A percentile compares a stretch with the other conserved stretches of the same genome.
Evolutionary conservation across 148 eudicot species (phyloP).

Genomic region (Oxyria digyna): DNA sequence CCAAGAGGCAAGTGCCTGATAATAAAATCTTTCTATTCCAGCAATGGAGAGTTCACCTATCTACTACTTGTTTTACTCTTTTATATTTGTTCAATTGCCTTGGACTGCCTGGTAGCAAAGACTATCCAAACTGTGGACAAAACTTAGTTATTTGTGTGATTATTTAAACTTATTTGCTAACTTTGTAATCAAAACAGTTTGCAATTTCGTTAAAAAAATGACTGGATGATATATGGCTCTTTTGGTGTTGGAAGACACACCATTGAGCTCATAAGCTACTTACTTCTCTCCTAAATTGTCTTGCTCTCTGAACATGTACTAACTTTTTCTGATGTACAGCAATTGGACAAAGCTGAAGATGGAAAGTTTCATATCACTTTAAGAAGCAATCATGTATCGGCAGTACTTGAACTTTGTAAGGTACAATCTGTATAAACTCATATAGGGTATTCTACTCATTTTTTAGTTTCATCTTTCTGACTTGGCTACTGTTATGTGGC

Average conservation of each 20-base stretch:
- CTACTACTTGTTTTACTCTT: not conserved
- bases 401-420: constrained; percentile 79
- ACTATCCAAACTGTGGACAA: not conserved
- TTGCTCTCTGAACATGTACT: not conserved
- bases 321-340: constrained; percentile 28
- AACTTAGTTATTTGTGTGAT: not conserved
- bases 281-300: not conserved
- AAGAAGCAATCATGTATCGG: constrained; percentile 72
- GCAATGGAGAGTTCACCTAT: not conserved
- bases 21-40: not conserved
- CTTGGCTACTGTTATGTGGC: not conserved
- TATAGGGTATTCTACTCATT: not conserved
- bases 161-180: not conserved
- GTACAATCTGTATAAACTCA: constrained; percentile 19
- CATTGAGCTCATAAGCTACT: not conserved
- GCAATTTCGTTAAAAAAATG: not conserved
- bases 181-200: not conserved
- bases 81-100: not conserved
- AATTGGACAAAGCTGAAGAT: constrained; percentile 46
- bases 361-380: constrained; percentile 51
- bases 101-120: not conserved
- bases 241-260: not conserved
- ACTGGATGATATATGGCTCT: not conserved
- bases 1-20: not conserved
- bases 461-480: not conserved